Evolutionary conservation across 371 early-diverging fungal genomes (phyloP), one percentile per base, ranked within the genome.

Genomic region (Mucor lusitanicus): DNA sequence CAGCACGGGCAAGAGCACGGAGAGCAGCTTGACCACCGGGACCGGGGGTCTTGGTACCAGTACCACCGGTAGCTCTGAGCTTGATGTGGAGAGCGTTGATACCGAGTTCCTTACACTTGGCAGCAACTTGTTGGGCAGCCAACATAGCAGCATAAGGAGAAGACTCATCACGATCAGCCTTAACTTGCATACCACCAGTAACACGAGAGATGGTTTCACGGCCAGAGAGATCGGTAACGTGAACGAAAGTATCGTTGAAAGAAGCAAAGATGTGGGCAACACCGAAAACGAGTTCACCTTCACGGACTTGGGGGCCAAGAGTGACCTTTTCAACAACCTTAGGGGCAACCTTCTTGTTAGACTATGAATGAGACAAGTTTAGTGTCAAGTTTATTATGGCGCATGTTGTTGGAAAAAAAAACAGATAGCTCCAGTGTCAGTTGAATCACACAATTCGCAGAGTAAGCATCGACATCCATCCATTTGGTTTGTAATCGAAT

Each of bases 151-250:
- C 99, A 88, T 99, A 99, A 75, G 99, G 99, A 64, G 99, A 99
- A 58, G 99, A 97, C 85, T 99, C 99, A 87, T 99, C 99, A 89
- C 99, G 98, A 87, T 99, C 99, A 73, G 99, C 97, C 94, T 99
- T 99, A 78, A 99, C 99, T 91, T 97, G 99, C 99, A 99, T 99
- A 81, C 99, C 99, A 91, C 99, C 99, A 78, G 99, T 99, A 71
- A 99, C 94, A 89, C 99, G 97, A 83, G 92, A 88, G 83, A 99
- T 97, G 84, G 99, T 99, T 90, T 99, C 99, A 80, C 97, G 93
- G 58, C 99, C 99, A 70, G 99, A 97, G 75, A 99, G 87, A 97
- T 99, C 99, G 67, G 99, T 99, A 72, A 99, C 93, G 90, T 99
- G 99, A 77, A 94, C 87, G 77, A 99, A 98, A 77, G 99, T 99